Base-by-base conservation (phyloP, 352 stramenopile genomes). In the Globisporangium iwayamae region DNA sequence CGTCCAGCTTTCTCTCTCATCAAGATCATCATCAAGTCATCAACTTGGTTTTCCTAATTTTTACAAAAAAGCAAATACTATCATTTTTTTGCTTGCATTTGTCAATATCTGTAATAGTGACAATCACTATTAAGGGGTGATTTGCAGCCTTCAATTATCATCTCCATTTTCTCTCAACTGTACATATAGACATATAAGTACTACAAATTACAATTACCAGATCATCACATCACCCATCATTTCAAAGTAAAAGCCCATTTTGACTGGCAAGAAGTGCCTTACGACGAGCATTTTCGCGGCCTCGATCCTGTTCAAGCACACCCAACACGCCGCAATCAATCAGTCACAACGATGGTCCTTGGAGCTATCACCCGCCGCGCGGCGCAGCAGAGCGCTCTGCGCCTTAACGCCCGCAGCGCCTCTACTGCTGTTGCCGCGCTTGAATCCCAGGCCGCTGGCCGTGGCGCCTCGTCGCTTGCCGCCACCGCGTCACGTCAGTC, bases 361-460 rank as follows among this genome's bases (percentile, higher is more conserved):
- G 56, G 67, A 51, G 54, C 46, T 32, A 63, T 78, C 68, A 50
- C 73, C 45, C 73, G 73, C 65, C 73, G 70, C 60, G 71, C 62
- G 13, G 56, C 70, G 48, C 70, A 77, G 72, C 62, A 63, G 46
- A 59, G 56, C 16, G 51, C 62, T 4, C 16, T 60, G 30, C 64
- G 43, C 30, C 56, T 28, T 8, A 36, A 51, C 10, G 36, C 45
- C 43, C 62, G 62, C 45, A 67, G 62, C 36, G 16, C 54, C 18
- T 28, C 45, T 41, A 57, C 59, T 0, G 38, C 53, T 18, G n/a
- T 25, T 4, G n/a, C 52, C 3, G 28, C 48, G 7, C 5, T 52
- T 30, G 38, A 56, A 13, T 18, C 30, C 14, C 34, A 38, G 30
- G 18, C 32, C 20, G 48, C 28, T 4, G 20, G 45, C 18, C 61